These are phyloP conservation scores for Tilletiopsis washingtonensis DNA, from an alignment of 1,284 basidiomycete species.

Conservation along the genomic window DNA sequence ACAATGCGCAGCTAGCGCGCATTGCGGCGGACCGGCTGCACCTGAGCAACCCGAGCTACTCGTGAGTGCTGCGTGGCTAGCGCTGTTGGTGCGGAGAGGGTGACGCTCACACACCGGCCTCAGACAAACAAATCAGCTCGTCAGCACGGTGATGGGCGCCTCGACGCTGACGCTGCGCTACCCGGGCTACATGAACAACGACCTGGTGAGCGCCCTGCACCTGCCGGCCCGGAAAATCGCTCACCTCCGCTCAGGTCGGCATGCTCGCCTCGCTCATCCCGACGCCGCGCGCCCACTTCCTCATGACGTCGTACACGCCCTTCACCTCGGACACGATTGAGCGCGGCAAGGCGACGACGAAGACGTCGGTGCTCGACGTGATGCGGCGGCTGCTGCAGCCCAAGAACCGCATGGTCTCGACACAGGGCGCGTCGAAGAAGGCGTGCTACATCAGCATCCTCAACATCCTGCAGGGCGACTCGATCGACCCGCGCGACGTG, in stretches of 20 bases:
- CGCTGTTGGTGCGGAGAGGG: too few relatives aligned
- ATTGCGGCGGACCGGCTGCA: slow-evolving; percentile 88
- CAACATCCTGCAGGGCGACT: slow-evolving; percentile 97
- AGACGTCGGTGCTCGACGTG: slow-evolving; percentile 69
- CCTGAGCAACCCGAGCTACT: slow-evolving; percentile 81
- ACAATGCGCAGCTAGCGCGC: slow-evolving; percentile 85
- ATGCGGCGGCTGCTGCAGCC: slow-evolving; percentile 96
- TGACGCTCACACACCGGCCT: not conserved
- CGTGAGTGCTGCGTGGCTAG: slow-evolving; percentile 57
- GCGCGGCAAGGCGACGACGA: slow-evolving; percentile 45
- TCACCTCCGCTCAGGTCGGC: slow-evolving; percentile 55
- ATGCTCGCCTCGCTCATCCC: slow-evolving; percentile 96
- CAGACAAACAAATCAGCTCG: slow-evolving; percentile 53
- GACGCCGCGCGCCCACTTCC: slow-evolving; percentile 96
- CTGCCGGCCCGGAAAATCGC: not conserved
- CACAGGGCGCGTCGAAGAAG: slow-evolving; percentile 49
- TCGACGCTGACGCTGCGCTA: slow-evolving; percentile 95
- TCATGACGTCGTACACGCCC: slow-evolving; percentile 99
- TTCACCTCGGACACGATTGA: slow-evolving; percentile 73
- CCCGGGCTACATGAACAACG: slow-evolving; percentile 99
- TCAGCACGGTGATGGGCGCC: slow-evolving; percentile 56
- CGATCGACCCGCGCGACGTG: slow-evolving; percentile 87
- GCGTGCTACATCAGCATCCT: slow-evolving; percentile 82
- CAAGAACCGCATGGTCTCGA: slow-evolving; percentile 98
- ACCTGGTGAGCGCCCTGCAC: slow-evolving; percentile 50